Percentiles rank a stretch among this genome's conserved stretches.
phyloP scores from a whole-genome alignment of 2,329 filamentous ascomycete species.

The Blumeria hordei region DNA sequence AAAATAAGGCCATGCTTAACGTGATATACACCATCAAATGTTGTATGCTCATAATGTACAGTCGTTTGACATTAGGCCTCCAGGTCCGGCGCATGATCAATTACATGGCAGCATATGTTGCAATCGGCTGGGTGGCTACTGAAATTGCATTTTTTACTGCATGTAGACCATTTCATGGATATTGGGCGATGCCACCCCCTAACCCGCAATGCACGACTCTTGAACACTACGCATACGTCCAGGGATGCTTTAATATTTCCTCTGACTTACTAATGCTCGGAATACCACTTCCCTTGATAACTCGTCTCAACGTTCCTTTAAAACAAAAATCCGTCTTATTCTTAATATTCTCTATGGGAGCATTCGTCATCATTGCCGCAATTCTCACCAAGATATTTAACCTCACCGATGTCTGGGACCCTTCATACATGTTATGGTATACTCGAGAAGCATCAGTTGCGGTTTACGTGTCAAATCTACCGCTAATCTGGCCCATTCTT shows the following conservation, averaged over 20 bases:
- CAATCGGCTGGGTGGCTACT: slow-evolving; percentile 23
- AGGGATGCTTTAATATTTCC: slow-evolving; percentile 31
- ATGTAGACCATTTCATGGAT: slow-evolving; percentile 27
- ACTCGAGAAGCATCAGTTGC: slow-evolving; percentile 25
- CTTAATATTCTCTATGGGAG: slow-evolving; percentile 21
- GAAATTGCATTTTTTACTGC: slow-evolving; percentile 24
- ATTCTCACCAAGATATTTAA: slow-evolving; percentile 24
- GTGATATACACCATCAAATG: slow-evolving; percentile 29
- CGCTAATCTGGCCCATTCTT: slow-evolving; percentile 21
- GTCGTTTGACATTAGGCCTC: slow-evolving; percentile 25
- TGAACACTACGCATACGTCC: slow-evolving; percentile 30
- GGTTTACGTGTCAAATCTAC: slow-evolving; percentile 27
- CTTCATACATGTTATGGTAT: slow-evolving; percentile 21
- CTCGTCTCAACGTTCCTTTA: slow-evolving; percentile 22
- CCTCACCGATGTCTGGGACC: slow-evolving; percentile 14
- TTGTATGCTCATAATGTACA: slow-evolving; percentile 32
- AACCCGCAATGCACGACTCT: slow-evolving; percentile 29
- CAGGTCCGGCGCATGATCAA: slow-evolving; percentile 20
- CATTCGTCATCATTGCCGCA: slow-evolving; percentile 23
- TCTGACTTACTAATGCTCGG: slow-evolving; percentile 32
- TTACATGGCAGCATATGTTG: slow-evolving; percentile 23
- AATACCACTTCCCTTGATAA: slow-evolving; percentile 28
- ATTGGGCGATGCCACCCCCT: slow-evolving; percentile 30
- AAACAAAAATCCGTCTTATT: slow-evolving; percentile 27
- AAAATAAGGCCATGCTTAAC: slow-evolving; percentile 19